Evolutionary conservation across 2,329 filamentous ascomycete genomes (phyloP).

Genomic region (Zarea fungicola): DNA sequence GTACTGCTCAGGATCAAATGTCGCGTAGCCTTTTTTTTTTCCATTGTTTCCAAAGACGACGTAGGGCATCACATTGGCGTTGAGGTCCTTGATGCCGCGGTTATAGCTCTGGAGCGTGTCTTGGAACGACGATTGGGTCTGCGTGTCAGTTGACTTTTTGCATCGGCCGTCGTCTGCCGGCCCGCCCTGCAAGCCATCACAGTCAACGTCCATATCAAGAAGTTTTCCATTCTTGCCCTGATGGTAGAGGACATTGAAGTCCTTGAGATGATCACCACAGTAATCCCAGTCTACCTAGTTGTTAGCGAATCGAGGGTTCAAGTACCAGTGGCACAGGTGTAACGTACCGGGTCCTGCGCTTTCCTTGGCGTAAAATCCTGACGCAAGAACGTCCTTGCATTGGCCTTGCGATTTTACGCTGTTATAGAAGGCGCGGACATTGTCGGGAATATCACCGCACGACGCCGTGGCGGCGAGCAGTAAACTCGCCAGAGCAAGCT

Average conservation of each 20-base stretch:
- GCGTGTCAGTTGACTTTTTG: constrained; percentile 28
- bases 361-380: background rate
- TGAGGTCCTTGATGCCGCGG: constrained; percentile 24
- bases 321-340: too few species aligned
- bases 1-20: too few species aligned
- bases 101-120: constrained; percentile 24
- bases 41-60: too few species aligned
- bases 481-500: too few species aligned
- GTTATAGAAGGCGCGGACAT: background rate
- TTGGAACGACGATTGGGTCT: constrained; percentile 36
- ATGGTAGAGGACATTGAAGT: background rate
- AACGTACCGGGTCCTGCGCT: background rate
- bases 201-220: constrained; percentile 45
- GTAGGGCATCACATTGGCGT: too few species aligned
- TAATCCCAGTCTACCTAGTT: background rate
- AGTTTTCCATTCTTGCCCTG: constrained; percentile 2
- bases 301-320: too few species aligned
- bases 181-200: constrained; percentile 33
- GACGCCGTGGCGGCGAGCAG: background rate
- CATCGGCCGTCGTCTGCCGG: constrained; percentile 29
- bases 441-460: background rate
- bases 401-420: background rate
- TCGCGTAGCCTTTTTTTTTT: too few species aligned
- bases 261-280: background rate
- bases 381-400: background rate